A percentile compares a stretch with the other conserved stretches of the same genome.
These are phyloP conservation scores for Cyclostephanos invisitatus DNA, from an alignment of 108 stramenopile species.

Conservation along the genomic window DNA sequence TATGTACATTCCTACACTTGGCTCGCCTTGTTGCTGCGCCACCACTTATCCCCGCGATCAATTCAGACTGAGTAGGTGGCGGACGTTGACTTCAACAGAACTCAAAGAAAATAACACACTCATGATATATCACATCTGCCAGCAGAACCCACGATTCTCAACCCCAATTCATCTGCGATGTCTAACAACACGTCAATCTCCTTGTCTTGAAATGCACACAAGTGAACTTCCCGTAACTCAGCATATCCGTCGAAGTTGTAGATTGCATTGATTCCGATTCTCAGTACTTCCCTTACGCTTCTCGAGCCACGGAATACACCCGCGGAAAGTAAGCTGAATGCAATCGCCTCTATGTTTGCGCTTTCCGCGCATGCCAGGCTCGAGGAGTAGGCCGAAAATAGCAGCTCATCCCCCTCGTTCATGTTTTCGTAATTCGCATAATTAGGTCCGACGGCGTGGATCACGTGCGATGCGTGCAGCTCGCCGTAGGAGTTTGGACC, in stretches of 20 bases:
- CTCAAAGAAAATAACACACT: neutral
- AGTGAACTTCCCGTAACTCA: conserved; percentile 52
- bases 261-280: conserved; percentile 62
- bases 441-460: conserved; percentile 90
- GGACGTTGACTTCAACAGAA: neutral
- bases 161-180: conserved; percentile 36
- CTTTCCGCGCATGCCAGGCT: conserved; percentile 47
- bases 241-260: conserved; percentile 48
- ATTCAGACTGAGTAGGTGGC: neutral
- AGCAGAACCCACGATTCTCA: neutral
- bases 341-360: conserved; percentile 59
- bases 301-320: conserved; percentile 73
- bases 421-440: conserved; percentile 42
- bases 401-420: conserved; percentile 43
- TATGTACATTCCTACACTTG: neutral
- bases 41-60: neutral
- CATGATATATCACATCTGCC: neutral
- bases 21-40: neutral
- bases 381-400: conserved; percentile 55
- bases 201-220: conserved; percentile 48
- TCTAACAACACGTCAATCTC: conserved; percentile 34
- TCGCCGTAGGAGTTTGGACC: conserved; percentile 63
- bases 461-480: conserved; percentile 57
- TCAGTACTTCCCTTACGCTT: conserved; percentile 55
- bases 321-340: conserved; percentile 73